Base-by-base conservation (phyloP, 371 early-diverging fungal species). In the Mortierella sp. region DNA sequence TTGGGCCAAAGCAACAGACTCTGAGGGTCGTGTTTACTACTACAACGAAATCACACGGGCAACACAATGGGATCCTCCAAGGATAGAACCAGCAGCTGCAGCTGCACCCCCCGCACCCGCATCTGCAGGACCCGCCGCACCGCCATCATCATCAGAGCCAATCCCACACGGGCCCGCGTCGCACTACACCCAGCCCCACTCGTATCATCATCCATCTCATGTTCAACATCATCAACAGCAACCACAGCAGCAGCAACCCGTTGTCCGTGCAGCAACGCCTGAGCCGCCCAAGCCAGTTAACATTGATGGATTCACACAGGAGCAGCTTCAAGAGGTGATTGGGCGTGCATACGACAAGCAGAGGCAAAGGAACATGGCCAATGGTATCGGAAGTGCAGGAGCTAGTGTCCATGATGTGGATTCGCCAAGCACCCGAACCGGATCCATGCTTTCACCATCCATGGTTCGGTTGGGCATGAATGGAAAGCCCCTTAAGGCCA, bases 311-410 rank as follows among this genome's bases (percentile, higher is more conserved):
- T 65, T 81, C 19, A 71, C 82, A 25, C 82, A 83, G 63, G 76
- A 83, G 40, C 82, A 74, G 27, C 72, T 84, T 7, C 82, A 83
- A n/a, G 84, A 83, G 34, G 83, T 85, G 27, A 79, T 85, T 41
- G 81, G 81, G 44, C 79, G 79, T n/a, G 85, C 84, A 12, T 71
- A 63, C 29, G 83, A 79, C 21, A 67, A 80, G 57, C 81, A 78
- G 31, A 71, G 76, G 55, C 77, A 76, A 37, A 68, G 66, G 63
- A 57, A 65, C 37, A 52, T 65, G 21, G 63, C 73, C 1, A 72
- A 62, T 31, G 72, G 64, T 28, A 48, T 62, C 44, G 46, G 64
- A 48, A 53, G 62, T 47, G 40, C 71, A 37, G 31, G 61, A 14
- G 69, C 83, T 39, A 67, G 78, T 80, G 57, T 78, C 54, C 70